A percentile compares a stretch with the other conserved stretches of the same genome.
These are phyloP conservation scores for Zoysia pacifica DNA, from an alignment of 176 grass and related monocot species.

Conservation along the genomic window DNA sequence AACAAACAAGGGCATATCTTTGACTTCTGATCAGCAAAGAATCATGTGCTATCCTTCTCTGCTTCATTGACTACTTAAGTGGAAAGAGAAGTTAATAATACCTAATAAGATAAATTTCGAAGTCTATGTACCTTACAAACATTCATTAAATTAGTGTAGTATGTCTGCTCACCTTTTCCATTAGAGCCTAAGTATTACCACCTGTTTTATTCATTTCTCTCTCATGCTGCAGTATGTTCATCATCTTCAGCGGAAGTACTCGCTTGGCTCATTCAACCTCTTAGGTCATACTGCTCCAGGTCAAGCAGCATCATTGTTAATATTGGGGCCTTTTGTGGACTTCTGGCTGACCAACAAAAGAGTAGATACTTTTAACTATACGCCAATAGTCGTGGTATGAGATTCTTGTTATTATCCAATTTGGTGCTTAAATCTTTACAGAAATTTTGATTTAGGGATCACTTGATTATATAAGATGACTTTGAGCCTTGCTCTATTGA, in stretches of 20 bases:
- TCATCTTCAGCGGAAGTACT: slow-evolving; percentile 9
- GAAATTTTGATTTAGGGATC: not conserved
- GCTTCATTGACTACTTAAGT: not conserved
- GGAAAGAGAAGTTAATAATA: not conserved
- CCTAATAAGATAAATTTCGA: not conserved
- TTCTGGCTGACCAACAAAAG: not conserved
- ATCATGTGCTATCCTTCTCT: not conserved
- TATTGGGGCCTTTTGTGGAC: slow-evolving; percentile 1
- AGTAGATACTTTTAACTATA: slow-evolving; percentile 5
- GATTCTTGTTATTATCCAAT: not conserved
- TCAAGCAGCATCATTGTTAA: not conserved
- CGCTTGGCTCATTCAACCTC: slow-evolving; percentile 3
- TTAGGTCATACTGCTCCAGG: slow-evolving; percentile 5
- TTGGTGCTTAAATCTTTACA: not conserved
- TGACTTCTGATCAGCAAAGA: not conserved
- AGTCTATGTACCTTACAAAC: not conserved
- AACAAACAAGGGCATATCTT: not conserved
- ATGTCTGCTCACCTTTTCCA: not conserved
- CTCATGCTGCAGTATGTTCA: not conserved
- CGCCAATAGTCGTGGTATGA: not conserved
- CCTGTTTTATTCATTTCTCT: not conserved
- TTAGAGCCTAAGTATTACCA: not conserved
- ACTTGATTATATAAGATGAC: not conserved
- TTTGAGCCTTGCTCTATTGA: not conserved
- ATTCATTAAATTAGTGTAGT: not conserved